phyloP scores from a whole-genome alignment of 2,329 filamentous ascomycete species.

The Lachnellula arida region DNA sequence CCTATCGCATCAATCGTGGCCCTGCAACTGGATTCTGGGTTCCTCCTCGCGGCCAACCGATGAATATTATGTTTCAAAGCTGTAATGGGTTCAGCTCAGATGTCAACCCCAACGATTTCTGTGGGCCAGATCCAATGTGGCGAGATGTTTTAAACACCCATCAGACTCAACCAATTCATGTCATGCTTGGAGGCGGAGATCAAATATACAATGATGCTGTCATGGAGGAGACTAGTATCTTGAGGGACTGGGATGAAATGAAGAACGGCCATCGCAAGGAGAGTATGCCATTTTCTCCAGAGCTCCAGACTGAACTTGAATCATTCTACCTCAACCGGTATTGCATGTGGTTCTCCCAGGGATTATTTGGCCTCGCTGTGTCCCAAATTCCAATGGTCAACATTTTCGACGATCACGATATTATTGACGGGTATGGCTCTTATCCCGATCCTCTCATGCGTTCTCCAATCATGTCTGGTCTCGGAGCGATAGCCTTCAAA shows the following conservation, averaged over 20 bases:
- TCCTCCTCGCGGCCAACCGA: conserved; percentile 73
- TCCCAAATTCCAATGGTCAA: conserved; percentile 98
- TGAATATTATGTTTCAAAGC: conserved; percentile 99
- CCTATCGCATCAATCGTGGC: conserved; percentile 91
- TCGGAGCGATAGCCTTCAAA: conserved; percentile 92
- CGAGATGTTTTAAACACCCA: conserved; percentile 91
- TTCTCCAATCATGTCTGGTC: conserved; percentile 80
- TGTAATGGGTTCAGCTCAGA: conserved; percentile 91
- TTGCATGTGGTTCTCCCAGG: conserved; percentile 92
- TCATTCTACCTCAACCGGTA: conserved; percentile 85
- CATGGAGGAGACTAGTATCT: conserved; percentile 67
- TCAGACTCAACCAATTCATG: conserved; percentile 88
- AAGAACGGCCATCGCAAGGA: conserved; percentile 78
- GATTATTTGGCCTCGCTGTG: conserved; percentile 86
- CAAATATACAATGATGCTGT: conserved; percentile 94
- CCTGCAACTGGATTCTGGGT: conserved; percentile 93
- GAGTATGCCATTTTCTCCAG: conserved; percentile 67
- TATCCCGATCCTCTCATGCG: conserved; percentile 91
- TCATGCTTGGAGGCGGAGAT: conserved; percentile 96
- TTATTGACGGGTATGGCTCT: conserved; percentile 87
- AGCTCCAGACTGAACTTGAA: conserved; percentile 87
- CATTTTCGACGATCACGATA: conserved; percentile 93
- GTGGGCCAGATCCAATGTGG: conserved; percentile 94
- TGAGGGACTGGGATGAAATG: conserved; percentile 79
- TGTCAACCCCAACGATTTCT: conserved; percentile 74